Percentiles rank a stretch among this genome's conserved stretches.
phyloP scores from a whole-genome alignment of 2,329 filamentous ascomycete genomes.

The Xylariales sp. region DNA sequence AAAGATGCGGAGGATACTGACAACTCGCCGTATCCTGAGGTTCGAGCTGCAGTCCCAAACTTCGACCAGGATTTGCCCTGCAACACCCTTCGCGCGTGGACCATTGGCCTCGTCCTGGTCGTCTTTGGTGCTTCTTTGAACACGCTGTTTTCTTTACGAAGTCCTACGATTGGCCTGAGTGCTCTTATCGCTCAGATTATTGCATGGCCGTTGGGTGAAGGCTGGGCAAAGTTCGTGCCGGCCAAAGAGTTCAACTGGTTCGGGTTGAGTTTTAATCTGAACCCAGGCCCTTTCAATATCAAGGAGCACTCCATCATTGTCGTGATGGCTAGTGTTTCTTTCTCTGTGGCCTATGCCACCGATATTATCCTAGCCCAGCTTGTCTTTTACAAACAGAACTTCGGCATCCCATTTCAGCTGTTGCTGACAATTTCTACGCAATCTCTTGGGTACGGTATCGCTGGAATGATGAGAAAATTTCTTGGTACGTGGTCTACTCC shows the following conservation, averaged over 20 bases:
- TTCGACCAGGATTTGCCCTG: conserved; percentile 62
- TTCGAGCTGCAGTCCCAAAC: conserved; percentile 59
- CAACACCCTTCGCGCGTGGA: conserved; percentile 63
- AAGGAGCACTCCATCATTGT: conserved; percentile 68
- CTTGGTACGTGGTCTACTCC: conserved; percentile 39
- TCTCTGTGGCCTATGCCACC: conserved; percentile 67
- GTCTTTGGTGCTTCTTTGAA: conserved; percentile 57
- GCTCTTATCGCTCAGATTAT: conserved; percentile 60
- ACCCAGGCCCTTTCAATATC: conserved; percentile 65
- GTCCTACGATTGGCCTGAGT: conserved; percentile 57
- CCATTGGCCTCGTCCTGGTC: conserved; percentile 54
- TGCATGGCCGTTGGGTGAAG: conserved; percentile 58
- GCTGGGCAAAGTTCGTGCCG: conserved; percentile 55
- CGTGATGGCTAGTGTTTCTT: conserved; percentile 68
- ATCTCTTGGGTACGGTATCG: conserved; percentile 65
- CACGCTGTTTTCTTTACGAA: conserved; percentile 59
- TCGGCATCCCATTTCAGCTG: conserved; percentile 62
- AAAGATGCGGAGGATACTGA: conserved; percentile 42
- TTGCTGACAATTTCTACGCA: conserved; percentile 65
- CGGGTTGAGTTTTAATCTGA: conserved; percentile 53
- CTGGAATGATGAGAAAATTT: conserved; percentile 62
- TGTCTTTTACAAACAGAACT: conserved; percentile 67
- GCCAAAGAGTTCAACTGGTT: conserved; percentile 41
- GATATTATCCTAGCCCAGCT: conserved; percentile 69
- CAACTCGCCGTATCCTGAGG: conserved; percentile 63